phyloP scores from a whole-genome alignment of 495 filamentous ascomycete genomes.

The Xylaria bambusicola region DNA sequence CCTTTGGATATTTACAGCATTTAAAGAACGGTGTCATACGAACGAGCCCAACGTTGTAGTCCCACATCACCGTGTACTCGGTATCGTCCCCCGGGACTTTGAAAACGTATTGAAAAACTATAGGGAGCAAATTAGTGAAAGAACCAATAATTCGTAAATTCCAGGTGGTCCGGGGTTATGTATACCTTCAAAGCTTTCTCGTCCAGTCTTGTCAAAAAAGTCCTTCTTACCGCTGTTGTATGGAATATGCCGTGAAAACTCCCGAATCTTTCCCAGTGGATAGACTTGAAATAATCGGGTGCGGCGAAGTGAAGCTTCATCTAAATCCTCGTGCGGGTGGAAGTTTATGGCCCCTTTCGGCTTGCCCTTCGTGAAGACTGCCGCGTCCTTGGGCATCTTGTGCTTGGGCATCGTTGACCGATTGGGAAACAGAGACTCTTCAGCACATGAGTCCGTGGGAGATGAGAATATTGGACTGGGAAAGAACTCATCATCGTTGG shows the following conservation, averaged over 20 bases:
- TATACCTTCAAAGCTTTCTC: conserved; percentile 85
- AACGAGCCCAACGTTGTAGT: conserved; percentile 94
- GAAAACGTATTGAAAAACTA: conserved; percentile 94
- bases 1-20: conserved; percentile 83
- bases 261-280: conserved; percentile 67
- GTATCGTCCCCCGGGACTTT: conserved; percentile 65
- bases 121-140: conserved; percentile 19
- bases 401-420: conserved; percentile 37
- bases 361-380: conserved; percentile 58
- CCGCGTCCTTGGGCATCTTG: conserved; percentile 60
- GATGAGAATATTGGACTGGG: conserved; percentile 36
- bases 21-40: conserved; percentile 96
- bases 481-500: conserved; percentile 26
- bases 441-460: conserved; percentile 29
- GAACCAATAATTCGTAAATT: conserved; percentile 4
- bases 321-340: conserved; percentile 64
- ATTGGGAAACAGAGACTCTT: conserved; percentile 29
- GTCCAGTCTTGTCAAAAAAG: conserved; percentile 79
- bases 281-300: conserved; percentile 63
- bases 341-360: conserved; percentile 66
- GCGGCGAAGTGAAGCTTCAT: conserved; percentile 54
- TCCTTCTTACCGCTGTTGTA: conserved; percentile 92
- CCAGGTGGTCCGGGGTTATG: conserved; percentile 1
- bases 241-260: conserved; percentile 77
- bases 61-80: conserved; percentile 86